phyloP scores from a whole-genome alignment of 495 filamentous ascomycete genomes.

The Pyrenopolyporus hunteri region DNA sequence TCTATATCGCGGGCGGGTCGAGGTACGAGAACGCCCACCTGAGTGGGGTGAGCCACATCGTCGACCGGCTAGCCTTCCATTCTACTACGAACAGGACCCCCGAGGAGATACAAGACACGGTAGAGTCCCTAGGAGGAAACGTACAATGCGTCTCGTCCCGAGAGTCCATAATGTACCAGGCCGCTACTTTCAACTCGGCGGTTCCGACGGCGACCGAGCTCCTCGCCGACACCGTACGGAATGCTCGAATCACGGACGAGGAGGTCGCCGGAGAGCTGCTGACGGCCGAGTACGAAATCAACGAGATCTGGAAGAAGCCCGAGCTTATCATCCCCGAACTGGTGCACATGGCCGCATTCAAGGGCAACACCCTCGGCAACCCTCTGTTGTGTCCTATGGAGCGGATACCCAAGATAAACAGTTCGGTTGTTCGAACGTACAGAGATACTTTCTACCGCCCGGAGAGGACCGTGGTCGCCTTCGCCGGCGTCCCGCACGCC shows the following conservation, averaged over 20 bases:
- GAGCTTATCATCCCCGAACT: slow-evolving; percentile 95
- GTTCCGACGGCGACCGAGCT: slow-evolving; percentile 83
- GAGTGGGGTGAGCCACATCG: slow-evolving; percentile 91
- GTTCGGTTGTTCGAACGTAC: slow-evolving; percentile 76
- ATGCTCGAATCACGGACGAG: slow-evolving; percentile 86
- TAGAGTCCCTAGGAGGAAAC: slow-evolving; percentile 89
- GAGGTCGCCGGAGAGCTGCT: slow-evolving; percentile 86
- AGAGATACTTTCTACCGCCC: slow-evolving; percentile 83
- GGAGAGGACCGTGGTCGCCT: slow-evolving; percentile 90
- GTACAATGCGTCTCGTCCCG: slow-evolving; percentile 95
- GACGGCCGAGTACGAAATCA: slow-evolving; percentile 93
- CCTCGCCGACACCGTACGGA: slow-evolving; percentile 91
- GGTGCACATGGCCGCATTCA: slow-evolving; percentile 92
- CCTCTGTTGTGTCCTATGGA: slow-evolving; percentile 91
- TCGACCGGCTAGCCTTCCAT: slow-evolving; percentile 96
- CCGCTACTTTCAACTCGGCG: slow-evolving; percentile 94
- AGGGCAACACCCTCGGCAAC: slow-evolving; percentile 93
- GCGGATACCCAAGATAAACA: slow-evolving; percentile 76
- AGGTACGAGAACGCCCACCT: slow-evolving; percentile 88
- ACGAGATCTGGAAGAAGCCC: slow-evolving; percentile 96
- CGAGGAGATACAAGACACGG: slow-evolving; percentile 84
- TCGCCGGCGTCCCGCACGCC: slow-evolving; percentile 86
- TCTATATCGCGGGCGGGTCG: slow-evolving; percentile 96
- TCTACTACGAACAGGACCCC: slow-evolving; percentile 75
- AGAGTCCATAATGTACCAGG: slow-evolving; percentile 98